Conservation (phyloP, 192 early-diverging fungal genomes). For the Coemansia sp. region DNA sequence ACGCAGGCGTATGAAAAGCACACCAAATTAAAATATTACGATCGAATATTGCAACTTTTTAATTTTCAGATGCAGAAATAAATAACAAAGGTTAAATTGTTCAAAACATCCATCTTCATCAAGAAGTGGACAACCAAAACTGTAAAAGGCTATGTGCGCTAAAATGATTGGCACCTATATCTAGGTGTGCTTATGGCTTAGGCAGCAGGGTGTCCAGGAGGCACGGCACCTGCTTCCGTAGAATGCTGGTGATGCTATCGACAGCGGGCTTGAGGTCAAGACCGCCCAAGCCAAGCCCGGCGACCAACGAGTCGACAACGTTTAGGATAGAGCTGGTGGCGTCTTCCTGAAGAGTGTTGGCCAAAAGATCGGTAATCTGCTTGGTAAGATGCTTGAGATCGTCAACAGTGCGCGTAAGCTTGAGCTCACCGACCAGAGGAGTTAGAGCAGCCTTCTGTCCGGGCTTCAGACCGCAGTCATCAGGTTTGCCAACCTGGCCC, state of each 20-base stretch:
- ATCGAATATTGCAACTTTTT: neutral
- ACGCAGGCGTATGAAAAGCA: too few species aligned
- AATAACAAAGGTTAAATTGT: constrained; percentile 2
- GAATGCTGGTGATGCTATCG: constrained; percentile 47
- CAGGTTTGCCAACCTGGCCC: constrained; percentile 32
- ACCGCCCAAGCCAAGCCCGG: constrained; percentile 47
- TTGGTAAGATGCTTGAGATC: constrained; percentile 51
- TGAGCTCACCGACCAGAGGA: constrained; percentile 45
- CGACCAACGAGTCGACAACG: constrained; percentile 43
- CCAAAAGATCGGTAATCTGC: constrained; percentile 53
- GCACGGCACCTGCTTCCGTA: constrained; percentile 54
- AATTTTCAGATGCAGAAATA: neutral
- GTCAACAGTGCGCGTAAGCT: constrained; percentile 47
- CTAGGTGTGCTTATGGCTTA: constrained; percentile 29
- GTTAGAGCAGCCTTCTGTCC: constrained; percentile 45
- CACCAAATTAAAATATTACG: neutral
- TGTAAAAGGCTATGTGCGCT: neutral
- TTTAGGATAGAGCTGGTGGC: constrained; percentile 41
- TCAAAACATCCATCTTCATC: neutral
- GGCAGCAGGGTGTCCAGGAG: constrained; percentile 50
- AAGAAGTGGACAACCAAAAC: constrained; percentile 3
- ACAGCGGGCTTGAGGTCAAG: constrained; percentile 52
- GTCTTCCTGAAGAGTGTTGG: constrained; percentile 44
- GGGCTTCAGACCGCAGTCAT: constrained; percentile 39
- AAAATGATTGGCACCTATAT: too few species aligned